Conservation (phyloP, 2,329 filamentous ascomycete genomes). For the Blastomyces percursus region DNA sequence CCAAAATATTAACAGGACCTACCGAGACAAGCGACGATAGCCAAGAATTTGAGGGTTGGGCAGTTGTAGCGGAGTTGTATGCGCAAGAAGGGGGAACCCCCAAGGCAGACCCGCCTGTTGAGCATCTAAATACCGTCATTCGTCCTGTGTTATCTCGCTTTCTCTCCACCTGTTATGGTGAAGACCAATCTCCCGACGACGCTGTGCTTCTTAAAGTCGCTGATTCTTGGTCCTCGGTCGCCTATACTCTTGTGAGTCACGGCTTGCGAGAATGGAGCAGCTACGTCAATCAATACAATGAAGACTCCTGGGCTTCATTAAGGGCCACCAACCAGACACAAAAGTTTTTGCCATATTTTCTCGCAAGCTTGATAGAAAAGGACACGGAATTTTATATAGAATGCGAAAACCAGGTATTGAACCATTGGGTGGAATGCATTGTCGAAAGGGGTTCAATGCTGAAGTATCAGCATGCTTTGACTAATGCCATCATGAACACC, state of each 20-base stretch:
- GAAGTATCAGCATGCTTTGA: slow-evolving; percentile 50
- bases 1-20: slow-evolving; percentile 15
- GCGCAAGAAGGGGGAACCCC: slow-evolving; percentile 23
- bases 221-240: slow-evolving; percentile 46
- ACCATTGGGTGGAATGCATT: slow-evolving; percentile 44
- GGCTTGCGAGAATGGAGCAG: slow-evolving; percentile 43
- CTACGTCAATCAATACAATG: slow-evolving; percentile 45
- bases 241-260: slow-evolving; percentile 37
- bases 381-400: slow-evolving; percentile 33
- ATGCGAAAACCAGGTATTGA: slow-evolving; percentile 40
- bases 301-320: slow-evolving; percentile 39
- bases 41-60: slow-evolving; percentile 53
- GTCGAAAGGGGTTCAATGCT: slow-evolving; percentile 50
- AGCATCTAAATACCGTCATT: slow-evolving; percentile 33
- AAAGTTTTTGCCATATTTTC: slow-evolving; percentile 38
- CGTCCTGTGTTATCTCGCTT: slow-evolving; percentile 43
- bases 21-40: slow-evolving; percentile 45
- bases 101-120: slow-evolving; percentile 16
- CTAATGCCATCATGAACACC: slow-evolving; percentile 43
- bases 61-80: slow-evolving; percentile 41
- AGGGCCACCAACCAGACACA: slow-evolving; percentile 38
- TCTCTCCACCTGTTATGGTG: slow-evolving; percentile 51
- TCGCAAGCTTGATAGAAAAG: slow-evolving; percentile 35
- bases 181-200: slow-evolving; percentile 46
- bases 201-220: slow-evolving; percentile 41